phyloP scores from a whole-genome alignment of 192 early-diverging fungal genomes.

The Chytriomyces sp. region DNA sequence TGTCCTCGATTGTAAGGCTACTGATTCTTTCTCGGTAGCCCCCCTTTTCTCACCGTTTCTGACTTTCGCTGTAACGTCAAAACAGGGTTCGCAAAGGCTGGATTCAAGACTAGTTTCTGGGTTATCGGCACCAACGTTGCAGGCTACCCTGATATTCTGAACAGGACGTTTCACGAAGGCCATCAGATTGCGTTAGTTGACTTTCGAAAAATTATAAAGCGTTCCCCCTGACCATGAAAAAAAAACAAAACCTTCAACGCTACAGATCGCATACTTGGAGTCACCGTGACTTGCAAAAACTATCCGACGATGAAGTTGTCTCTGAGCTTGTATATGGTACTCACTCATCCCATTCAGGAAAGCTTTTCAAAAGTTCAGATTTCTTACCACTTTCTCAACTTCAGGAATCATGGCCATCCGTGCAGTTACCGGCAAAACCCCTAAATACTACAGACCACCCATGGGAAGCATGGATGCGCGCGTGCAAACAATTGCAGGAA shows the following conservation, averaged over 20 bases:
- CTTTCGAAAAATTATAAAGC: neutral
- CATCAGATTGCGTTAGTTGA: slow-evolving; percentile 32
- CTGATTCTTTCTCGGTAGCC: too few relatives aligned
- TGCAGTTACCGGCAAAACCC: neutral
- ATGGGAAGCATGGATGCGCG: slow-evolving; percentile 56
- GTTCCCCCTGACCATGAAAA: too few relatives aligned
- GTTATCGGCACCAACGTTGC: slow-evolving; percentile 28
- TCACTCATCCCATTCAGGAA: too few relatives aligned
- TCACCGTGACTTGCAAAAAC: slow-evolving; percentile 58
- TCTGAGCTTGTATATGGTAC: slow-evolving; percentile 73
- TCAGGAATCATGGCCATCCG: too few relatives aligned
- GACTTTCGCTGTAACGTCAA: too few relatives aligned
- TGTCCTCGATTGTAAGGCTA: too few relatives aligned
- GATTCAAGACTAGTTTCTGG: slow-evolving; percentile 41
- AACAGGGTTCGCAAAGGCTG: neutral
- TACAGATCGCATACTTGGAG: slow-evolving; percentile 54
- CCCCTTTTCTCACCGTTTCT: too few relatives aligned
- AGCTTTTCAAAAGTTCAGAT: too few relatives aligned
- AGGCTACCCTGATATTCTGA: slow-evolving; percentile 20
- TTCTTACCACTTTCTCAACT: too few relatives aligned
- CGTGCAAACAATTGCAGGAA: slow-evolving; percentile 58
- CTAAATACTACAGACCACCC: neutral
- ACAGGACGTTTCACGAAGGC: slow-evolving; percentile 23
- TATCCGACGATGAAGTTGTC: slow-evolving; percentile 71
- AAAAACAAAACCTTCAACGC: too few relatives aligned